Evolutionary conservation across 176 grass and related monocot genomes (phyloP).

Genomic region (Themeda triandra): DNA sequence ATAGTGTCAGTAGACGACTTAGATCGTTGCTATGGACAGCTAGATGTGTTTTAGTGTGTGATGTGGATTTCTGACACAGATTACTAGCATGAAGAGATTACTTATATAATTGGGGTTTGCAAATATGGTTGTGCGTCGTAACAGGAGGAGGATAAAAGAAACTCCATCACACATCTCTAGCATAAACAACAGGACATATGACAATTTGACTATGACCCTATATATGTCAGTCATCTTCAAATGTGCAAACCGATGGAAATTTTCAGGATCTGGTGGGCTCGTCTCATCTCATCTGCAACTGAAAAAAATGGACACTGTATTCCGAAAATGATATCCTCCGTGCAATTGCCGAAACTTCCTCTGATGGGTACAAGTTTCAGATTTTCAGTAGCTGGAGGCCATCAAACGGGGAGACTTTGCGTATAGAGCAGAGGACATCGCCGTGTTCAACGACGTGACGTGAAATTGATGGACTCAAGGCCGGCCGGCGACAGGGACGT

Average conservation of each 20-base stretch:
- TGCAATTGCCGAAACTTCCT: not conserved
- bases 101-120: too few relatives aligned
- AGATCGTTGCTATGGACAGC: not conserved
- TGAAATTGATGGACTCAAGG: not conserved
- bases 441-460: not conserved
- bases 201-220: not conserved
- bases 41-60: too few relatives aligned
- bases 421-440: not conserved
- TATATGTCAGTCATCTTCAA: not conserved
- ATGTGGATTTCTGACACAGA: too few relatives aligned
- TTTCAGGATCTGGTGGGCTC: not conserved
- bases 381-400: not conserved
- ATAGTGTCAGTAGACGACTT: not conserved
- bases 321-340: too few relatives aligned
- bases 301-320: not conserved
- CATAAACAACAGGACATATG: too few relatives aligned
- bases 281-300: not conserved
- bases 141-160: too few relatives aligned
- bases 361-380: not conserved
- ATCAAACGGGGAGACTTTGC: not conserved
- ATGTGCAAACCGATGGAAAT: not conserved
- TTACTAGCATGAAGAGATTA: too few relatives aligned
- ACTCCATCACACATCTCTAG: too few relatives aligned
- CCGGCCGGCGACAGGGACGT: not conserved
- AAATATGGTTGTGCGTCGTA: too few relatives aligned